Evolutionary conservation across 78 protist genomes (phyloP).

Genomic region (Dictyostelium firmibasis): DNA sequence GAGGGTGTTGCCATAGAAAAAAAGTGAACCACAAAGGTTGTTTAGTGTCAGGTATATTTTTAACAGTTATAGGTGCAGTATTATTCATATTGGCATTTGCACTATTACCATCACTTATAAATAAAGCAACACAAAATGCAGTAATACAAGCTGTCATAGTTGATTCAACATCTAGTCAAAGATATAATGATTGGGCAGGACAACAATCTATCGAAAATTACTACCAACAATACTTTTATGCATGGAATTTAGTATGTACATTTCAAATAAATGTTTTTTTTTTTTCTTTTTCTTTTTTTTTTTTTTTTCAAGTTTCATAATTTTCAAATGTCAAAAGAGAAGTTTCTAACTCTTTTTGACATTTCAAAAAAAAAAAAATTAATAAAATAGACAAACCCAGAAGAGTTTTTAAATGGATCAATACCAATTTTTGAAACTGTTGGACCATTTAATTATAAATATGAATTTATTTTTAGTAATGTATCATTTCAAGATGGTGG

Average conservation of each 20-base stretch:
- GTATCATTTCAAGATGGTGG: constrained; percentile 48
- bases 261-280: no score
- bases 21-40: constrained; percentile 24
- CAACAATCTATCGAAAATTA: constrained; percentile 25
- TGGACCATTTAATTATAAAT: constrained; percentile 64
- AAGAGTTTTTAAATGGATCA: neutral
- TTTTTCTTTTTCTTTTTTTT: neutral
- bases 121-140: neutral
- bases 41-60: constrained; percentile 7
- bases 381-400: constrained; percentile 29
- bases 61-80: constrained; percentile 3
- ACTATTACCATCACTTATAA: constrained; percentile 9
- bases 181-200: constrained; percentile 50
- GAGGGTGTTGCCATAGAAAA: neutral
- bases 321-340: no score
- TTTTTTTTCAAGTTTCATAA: neutral
- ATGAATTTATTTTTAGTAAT: constrained; percentile 11
- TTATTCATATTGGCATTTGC: constrained; percentile 34
- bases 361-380: neutral
- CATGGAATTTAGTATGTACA: constrained; percentile 47
- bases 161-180: constrained; percentile 20
- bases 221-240: constrained; percentile 50
- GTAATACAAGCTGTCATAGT: constrained; percentile 8
- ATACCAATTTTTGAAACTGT: constrained; percentile 12
- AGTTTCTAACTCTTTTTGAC: neutral